Percentiles rank a stretch among this genome's conserved stretches.
phyloP scores from a whole-genome alignment of 2,329 filamentous ascomycete species.

The Parafenestella ontariensis region DNA sequence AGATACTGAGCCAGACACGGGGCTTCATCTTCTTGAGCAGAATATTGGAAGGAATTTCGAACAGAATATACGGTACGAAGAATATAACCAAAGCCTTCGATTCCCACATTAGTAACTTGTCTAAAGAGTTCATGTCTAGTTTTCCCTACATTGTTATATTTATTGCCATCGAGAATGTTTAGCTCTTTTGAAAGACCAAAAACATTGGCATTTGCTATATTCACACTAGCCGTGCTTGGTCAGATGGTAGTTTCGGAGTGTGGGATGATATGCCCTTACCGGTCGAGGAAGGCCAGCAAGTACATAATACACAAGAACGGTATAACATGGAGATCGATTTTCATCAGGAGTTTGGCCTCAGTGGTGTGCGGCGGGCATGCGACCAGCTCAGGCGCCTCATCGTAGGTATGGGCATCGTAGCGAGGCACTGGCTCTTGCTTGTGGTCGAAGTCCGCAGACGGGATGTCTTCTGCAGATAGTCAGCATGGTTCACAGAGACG shows the following conservation, averaged over 20 bases:
- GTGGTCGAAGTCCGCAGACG: constrained; percentile 23
- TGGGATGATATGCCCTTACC: constrained; percentile 28
- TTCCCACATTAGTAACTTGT: too few relatives aligned
- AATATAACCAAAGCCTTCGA: constrained; percentile 62
- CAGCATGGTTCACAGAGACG: constrained; percentile 8
- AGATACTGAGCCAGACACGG: constrained; percentile 68
- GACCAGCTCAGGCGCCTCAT: constrained; percentile 49
- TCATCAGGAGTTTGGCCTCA: constrained; percentile 53
- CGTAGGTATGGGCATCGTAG: constrained; percentile 44
- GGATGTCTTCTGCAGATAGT: constrained; percentile 21
- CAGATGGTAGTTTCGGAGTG: not conserved
- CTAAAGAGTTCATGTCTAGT: too few relatives aligned
- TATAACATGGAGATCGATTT: constrained; percentile 58
- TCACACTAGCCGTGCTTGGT: constrained; percentile 48
- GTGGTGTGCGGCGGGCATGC: constrained; percentile 58
- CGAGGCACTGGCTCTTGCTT: constrained; percentile 23
- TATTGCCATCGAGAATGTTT: constrained; percentile 49
- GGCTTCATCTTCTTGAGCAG: constrained; percentile 61
- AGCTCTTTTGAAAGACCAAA: constrained; percentile 58
- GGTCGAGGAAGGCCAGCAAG: constrained; percentile 57
- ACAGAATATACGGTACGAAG: constrained; percentile 61
- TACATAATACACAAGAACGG: constrained; percentile 60
- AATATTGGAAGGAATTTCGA: constrained; percentile 62
- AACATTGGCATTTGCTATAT: constrained; percentile 62
- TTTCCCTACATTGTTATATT: too few relatives aligned